Conservation (phyloP, 2,329 filamentous ascomycete genomes). For the Colletotrichum sp. region DNA sequence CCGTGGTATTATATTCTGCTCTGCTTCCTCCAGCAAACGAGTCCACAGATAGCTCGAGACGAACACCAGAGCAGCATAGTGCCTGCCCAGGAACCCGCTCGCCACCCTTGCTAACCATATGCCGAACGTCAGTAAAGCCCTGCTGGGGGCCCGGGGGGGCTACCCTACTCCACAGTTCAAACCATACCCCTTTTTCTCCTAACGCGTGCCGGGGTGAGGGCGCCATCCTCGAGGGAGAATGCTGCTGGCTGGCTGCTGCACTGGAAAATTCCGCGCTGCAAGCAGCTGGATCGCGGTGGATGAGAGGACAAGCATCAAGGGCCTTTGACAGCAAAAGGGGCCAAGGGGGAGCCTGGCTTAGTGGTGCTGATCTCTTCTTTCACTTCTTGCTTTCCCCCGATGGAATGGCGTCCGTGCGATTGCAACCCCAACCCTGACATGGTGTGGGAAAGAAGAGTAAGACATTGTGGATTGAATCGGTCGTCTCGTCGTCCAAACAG, state of each 20-base stretch:
- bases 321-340: not conserved
- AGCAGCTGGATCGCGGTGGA: not conserved
- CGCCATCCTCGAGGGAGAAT: not conserved
- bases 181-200: not conserved
- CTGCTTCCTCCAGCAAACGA: not conserved
- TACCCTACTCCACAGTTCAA: conserved; percentile 1
- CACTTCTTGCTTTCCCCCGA: not conserved
- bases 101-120: not conserved
- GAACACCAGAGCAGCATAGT: not conserved
- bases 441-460: not conserved
- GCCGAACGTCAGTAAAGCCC: not conserved
- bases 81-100: not conserved
- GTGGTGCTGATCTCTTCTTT: not conserved
- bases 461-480: not conserved
- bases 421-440: not conserved
- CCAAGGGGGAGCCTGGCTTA: not conserved
- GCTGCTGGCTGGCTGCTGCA: not conserved
- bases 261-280: not conserved
- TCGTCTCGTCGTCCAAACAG: not conserved
- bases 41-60: not conserved
- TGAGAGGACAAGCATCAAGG: not conserved
- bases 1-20: conserved; percentile 3
- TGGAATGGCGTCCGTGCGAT: conserved; percentile 9
- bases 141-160: not conserved
- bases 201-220: not conserved